These are phyloP conservation scores for Penicilliopsis zonata DNA, from an alignment of 495 filamentous ascomycete genomes.

Conservation along the genomic window DNA sequence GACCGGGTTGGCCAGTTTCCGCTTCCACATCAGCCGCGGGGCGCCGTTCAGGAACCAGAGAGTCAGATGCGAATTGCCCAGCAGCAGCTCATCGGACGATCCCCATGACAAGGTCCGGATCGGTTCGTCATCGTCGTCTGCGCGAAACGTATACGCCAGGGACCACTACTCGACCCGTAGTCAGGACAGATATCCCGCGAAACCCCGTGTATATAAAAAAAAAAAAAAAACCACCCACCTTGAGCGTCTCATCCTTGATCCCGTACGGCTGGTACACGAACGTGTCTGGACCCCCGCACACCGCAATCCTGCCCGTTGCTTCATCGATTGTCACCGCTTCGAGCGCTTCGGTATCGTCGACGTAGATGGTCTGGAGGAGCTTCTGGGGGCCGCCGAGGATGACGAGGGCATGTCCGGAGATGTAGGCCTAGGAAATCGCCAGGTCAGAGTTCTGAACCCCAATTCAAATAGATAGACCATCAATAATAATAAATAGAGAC, in stretches of 20 bases:
- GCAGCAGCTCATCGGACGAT: conserved; percentile 64
- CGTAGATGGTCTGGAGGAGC: conserved; percentile 83
- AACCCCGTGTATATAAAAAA: neutral
- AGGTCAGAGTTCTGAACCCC: too few species aligned
- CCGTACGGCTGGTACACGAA: conserved; percentile 73
- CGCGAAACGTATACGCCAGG: conserved; percentile 32
- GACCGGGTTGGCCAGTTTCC: conserved; percentile 55
- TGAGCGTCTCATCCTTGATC: conserved; percentile 49
- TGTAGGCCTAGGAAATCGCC: conserved; percentile 56
- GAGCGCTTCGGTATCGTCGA: conserved; percentile 59
- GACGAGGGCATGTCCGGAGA: conserved; percentile 76
- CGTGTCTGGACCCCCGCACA: conserved; percentile 49
- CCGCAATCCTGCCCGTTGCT: conserved; percentile 73
- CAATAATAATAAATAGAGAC: neutral
- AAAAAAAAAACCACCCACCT: conserved; percentile 16
- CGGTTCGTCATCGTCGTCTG: conserved; percentile 27
- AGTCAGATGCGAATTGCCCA: conserved; percentile 57
- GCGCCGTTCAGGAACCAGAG: conserved; percentile 49
- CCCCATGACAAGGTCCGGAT: conserved; percentile 76
- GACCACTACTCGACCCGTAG: conserved; percentile 33
- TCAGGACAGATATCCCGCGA: neutral
- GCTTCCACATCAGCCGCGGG: conserved; percentile 56
- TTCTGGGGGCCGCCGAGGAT: conserved; percentile 64
- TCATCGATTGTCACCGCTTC: conserved; percentile 71
- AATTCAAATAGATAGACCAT: neutral